Percentiles rank a stretch among this genome's conserved stretches.
Evolutionary conservation across 306 rosid species (phyloP).

Genomic region (Canavalia gladiata): DNA sequence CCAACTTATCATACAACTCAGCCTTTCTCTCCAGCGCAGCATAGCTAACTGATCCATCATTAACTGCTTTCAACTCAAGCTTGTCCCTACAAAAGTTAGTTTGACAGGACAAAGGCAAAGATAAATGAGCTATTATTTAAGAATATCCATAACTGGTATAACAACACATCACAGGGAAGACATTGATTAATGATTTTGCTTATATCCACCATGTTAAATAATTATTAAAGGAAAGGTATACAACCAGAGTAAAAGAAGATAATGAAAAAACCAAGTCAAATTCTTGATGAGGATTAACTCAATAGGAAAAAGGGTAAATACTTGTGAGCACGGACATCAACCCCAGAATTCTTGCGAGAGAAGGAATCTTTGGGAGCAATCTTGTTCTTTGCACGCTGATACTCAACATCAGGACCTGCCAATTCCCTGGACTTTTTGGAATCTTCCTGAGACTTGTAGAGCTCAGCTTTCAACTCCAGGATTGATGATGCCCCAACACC

Average conservation of each 20-base stretch:
- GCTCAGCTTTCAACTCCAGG: conserved; percentile 89
- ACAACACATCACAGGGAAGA: background rate
- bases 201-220: background rate
- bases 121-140: conserved; percentile 9
- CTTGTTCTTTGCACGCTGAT: conserved; percentile 78
- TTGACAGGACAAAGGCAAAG: background rate
- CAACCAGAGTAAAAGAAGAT: background rate
- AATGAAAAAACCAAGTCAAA: too few species aligned
- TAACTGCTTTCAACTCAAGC: conserved; percentile 85
- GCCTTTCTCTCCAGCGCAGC: conserved; percentile 91
- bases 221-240: background rate
- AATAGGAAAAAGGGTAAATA: conserved; percentile 23
- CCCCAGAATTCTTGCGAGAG: conserved; percentile 81
- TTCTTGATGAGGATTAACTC: too few species aligned
- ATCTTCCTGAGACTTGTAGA: conserved; percentile 88
- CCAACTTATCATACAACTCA: conserved; percentile 74
- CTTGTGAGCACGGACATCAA: conserved; percentile 80
- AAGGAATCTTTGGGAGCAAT: conserved; percentile 57
- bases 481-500: conserved; percentile 93
- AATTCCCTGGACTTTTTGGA: conserved; percentile 77
- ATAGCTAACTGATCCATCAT: conserved; percentile 82
- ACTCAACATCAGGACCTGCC: conserved; percentile 63
- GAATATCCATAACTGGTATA: background rate
- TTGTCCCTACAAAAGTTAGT: conserved; percentile 70
- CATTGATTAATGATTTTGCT: background rate